Evolutionary conservation across 352 stramenopile genomes (phyloP).

Genomic region (Phytophthora megakarya): DNA sequence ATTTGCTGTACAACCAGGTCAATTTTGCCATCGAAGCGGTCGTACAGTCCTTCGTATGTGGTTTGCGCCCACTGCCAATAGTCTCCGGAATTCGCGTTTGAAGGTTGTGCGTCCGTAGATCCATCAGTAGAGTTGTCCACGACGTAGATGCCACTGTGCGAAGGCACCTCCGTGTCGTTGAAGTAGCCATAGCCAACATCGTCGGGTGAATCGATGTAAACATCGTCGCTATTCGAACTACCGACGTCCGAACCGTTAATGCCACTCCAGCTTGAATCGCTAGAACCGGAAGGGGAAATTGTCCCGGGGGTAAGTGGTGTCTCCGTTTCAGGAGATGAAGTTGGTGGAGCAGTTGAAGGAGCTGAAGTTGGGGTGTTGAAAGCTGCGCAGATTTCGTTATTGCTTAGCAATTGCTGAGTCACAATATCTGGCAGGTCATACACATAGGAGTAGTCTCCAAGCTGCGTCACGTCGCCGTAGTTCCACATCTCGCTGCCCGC

Average conservation of each 20-base stretch:
- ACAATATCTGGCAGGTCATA: slow-evolving; percentile 62
- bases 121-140: slow-evolving; percentile 20
- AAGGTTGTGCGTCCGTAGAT: slow-evolving; percentile 22
- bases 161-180: slow-evolving; percentile 17
- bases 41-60: slow-evolving; percentile 51
- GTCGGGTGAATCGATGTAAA: slow-evolving; percentile 12
- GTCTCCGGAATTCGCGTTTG: slow-evolving; percentile 43
- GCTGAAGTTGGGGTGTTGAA: slow-evolving; percentile 38
- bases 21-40: slow-evolving; percentile 56
- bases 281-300: neutral
- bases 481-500: slow-evolving; percentile 53
- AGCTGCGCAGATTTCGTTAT: slow-evolving; percentile 51
- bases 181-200: slow-evolving; percentile 26
- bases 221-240: slow-evolving; percentile 2
- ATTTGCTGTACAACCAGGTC: slow-evolving; percentile 58
- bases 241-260: slow-evolving; percentile 8
- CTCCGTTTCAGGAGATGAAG: neutral
- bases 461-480: slow-evolving; percentile 52
- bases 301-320: neutral
- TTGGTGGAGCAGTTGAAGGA: neutral
- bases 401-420: slow-evolving; percentile 55
- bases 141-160: slow-evolving; percentile 23
- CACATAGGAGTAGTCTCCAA: slow-evolving; percentile 64
- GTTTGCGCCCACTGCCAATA: slow-evolving; percentile 61
- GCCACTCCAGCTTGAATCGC: neutral